These are phyloP conservation scores for Bretziella fagacearum DNA, from an alignment of 2,329 filamentous ascomycete species.

Conservation along the genomic window DNA sequence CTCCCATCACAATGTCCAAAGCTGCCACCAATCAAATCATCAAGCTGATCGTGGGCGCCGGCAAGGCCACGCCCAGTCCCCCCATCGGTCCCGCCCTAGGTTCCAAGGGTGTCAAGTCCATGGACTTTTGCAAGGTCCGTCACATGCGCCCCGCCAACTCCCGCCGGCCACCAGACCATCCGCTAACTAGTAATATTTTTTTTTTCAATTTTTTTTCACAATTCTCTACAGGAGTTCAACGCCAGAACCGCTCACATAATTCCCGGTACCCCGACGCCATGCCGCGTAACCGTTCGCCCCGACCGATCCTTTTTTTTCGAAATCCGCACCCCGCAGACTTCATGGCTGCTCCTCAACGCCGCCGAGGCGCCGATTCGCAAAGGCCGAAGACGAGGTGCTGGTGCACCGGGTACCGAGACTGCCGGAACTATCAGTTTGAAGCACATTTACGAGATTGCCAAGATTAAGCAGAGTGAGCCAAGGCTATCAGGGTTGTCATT, in stretches of 20 bases:
- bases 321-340: constrained; percentile 83
- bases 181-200: background rate
- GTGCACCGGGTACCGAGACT: constrained; percentile 55
- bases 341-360: constrained; percentile 72
- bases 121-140: constrained; percentile 95
- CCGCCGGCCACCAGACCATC: background rate
- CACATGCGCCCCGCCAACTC: background rate
- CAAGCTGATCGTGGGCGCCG: constrained; percentile 93
- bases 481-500: constrained; percentile 55
- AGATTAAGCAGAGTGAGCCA: constrained; percentile 74
- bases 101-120: constrained; percentile 95
- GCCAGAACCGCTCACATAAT: constrained; percentile 75
- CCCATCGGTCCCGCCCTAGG: constrained; percentile 92
- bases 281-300: constrained; percentile 76
- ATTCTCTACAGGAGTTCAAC: constrained; percentile 70
- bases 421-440: constrained; percentile 83
- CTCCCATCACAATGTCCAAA: constrained; percentile 33
- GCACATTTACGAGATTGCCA: constrained; percentile 94
- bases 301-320: constrained; percentile 91
- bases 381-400: constrained; percentile 61
- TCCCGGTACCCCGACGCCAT: constrained; percentile 71
- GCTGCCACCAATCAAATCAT: constrained; percentile 55
- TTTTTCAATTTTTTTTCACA: background rate
- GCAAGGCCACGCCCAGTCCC: constrained; percentile 84
- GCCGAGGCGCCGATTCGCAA: constrained; percentile 60